Evolutionary conservation across 2,329 filamentous ascomycete species (phyloP).

Genomic region (Hypoxylon sp.): DNA sequence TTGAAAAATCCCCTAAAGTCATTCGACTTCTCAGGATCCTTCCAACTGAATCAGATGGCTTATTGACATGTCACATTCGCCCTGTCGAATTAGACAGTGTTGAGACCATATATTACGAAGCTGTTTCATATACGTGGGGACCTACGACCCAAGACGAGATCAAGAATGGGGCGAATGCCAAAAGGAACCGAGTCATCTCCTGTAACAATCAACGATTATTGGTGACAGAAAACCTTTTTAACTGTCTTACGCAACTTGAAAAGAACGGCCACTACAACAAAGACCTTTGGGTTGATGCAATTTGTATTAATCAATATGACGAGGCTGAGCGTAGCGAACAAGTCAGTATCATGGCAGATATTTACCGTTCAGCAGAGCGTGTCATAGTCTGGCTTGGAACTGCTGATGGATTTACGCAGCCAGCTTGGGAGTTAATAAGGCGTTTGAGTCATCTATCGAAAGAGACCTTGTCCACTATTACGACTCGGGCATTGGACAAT

Average conservation of each 20-base stretch:
- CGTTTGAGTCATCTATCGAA: constrained; percentile 12
- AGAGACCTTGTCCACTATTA: constrained; percentile 16
- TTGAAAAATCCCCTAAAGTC: neutral
- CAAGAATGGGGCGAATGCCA: constrained; percentile 15
- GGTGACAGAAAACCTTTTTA: constrained; percentile 41
- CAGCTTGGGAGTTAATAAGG: constrained; percentile 33
- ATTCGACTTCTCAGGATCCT: constrained; percentile 44
- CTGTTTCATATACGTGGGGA: constrained; percentile 47
- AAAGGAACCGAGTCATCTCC: constrained; percentile 25
- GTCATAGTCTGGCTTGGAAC: constrained; percentile 42
- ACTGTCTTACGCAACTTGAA: constrained; percentile 43
- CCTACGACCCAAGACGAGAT: constrained; percentile 31
- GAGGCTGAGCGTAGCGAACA: constrained; percentile 26
- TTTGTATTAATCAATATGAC: constrained; percentile 38
- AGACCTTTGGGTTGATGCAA: constrained; percentile 43
- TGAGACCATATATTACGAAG: constrained; percentile 34
- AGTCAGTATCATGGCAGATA: constrained; percentile 41
- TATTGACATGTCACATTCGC: constrained; percentile 33
- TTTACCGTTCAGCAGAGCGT: constrained; percentile 35
- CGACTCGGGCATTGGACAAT: constrained; percentile 14
- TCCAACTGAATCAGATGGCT: constrained; percentile 21
- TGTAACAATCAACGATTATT: constrained; percentile 30
- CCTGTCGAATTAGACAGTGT: constrained; percentile 26
- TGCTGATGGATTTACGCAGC: constrained; percentile 28
- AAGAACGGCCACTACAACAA: constrained; percentile 22